Base-by-base conservation (phyloP, 306 rosid species). In the Gastrolobium villosum region DNA sequence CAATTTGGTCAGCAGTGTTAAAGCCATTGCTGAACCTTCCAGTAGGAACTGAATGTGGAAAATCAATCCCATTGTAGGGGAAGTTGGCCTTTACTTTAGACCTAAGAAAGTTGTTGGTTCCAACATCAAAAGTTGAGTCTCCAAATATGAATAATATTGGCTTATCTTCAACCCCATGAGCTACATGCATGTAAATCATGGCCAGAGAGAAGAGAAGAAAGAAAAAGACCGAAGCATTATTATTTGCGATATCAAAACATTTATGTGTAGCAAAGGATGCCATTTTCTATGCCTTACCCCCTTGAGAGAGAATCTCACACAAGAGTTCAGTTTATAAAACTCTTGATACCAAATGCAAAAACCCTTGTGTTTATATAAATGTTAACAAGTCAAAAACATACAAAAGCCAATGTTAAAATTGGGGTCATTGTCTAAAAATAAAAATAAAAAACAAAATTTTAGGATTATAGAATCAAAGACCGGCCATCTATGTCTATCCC, bases 11-110 rank as follows among this genome's bases (percentile, higher is more conserved):
- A 67, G 87, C 86, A 45, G 80, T 55, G 81, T 90, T 87, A 32
- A 81, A 55, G 78, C 90, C 92, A 80, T 90, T 90, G 60, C 87
- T 86, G 72, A 90, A 90, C 83, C 92, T 90, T 37, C 92, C 94
- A 0, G 92, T 86, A 35, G 94, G 86, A 54, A 9, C 0, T 10
- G 86, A 77, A 14, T 43, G 2, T 26, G 76, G 64, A 50, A 64
- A 86, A 86, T 90, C 94, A 72, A 90, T 55, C 11, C 92, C 94
- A 65, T 86, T 49, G 45, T 66, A 85, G 31, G 74, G 72, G 2
- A 75, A 68, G 36, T 90, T 68, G 8, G 91, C 91, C 78, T 35
- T 55, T 6, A 90, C 88, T 57, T 0, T 6, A 28, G 82, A 36
- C 0, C 0, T 49, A 10, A 88, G 41, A 57, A 74, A 77, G 69